These are phyloP conservation scores for Trichosporon sp. DNA, from an alignment of 1,284 basidiomycete species.

Conservation along the genomic window DNA sequence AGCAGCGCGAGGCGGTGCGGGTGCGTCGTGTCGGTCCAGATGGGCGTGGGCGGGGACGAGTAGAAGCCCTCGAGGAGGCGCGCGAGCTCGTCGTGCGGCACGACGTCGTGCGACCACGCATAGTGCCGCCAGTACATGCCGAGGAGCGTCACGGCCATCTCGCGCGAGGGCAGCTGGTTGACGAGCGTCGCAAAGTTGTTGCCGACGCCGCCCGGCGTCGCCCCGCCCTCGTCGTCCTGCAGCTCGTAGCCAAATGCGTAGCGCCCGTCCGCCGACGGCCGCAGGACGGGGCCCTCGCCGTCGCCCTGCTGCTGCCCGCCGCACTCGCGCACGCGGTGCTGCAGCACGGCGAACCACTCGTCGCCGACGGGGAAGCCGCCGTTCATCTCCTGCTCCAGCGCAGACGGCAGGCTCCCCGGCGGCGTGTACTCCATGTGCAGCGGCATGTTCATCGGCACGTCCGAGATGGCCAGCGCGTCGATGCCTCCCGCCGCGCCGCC, in stretches of 20 bases:
- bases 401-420: neutral
- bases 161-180: neutral
- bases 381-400: neutral
- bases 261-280: neutral
- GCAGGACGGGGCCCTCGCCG: neutral
- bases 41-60: neutral
- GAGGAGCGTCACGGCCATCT: neutral
- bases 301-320: constrained; percentile 1
- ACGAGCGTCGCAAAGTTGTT: constrained; percentile 4
- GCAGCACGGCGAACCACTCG: neutral
- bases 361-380: neutral
- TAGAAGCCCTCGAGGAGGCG: constrained; percentile 4
- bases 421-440: constrained; percentile 6
- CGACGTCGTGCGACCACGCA: neutral
- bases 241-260: neutral
- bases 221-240: neutral
- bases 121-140: constrained; percentile 5
- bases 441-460: constrained; percentile 5
- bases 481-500: neutral
- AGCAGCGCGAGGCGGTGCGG: constrained; percentile 3
- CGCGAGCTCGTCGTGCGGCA: constrained; percentile 1
- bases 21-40: constrained; percentile 7
- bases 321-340: neutral
- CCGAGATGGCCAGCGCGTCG: neutral
- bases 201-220: neutral